Evolutionary conservation across 75 land plant genomes (phyloP).

Genomic region (Pinus albicaulis): DNA sequence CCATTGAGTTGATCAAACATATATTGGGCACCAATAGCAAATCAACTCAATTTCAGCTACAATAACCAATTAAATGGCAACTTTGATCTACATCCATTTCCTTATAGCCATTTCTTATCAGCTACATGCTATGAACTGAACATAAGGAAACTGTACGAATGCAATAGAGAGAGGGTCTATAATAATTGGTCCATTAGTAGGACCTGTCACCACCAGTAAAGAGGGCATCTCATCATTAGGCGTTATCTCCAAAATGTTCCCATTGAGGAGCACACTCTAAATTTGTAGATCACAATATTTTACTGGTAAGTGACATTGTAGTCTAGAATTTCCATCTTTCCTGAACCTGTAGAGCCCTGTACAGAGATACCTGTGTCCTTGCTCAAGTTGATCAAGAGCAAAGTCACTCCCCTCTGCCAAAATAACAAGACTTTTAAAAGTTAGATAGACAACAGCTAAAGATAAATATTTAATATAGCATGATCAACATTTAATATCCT

Average conservation of each 20-base stretch:
- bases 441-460: no score
- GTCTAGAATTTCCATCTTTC: background rate
- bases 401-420: conserved; percentile 66
- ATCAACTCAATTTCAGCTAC: background rate
- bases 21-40: background rate
- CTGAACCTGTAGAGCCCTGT: conserved; percentile 13
- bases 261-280: conserved; percentile 61
- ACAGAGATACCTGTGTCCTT: no score
- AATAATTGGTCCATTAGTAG: conserved; percentile 22
- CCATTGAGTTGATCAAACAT: background rate
- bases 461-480: no score
- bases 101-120: conserved; percentile 18
- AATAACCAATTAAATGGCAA: no score
- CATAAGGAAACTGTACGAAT: conserved; percentile 49
- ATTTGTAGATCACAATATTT: conserved; percentile 37
- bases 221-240: conserved; percentile 33
- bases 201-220: conserved; percentile 17
- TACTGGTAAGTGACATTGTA: conserved; percentile 47
- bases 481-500: no score
- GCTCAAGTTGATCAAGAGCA: no score
- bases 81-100: conserved; percentile 10
- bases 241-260: conserved; percentile 25
- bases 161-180: conserved; percentile 54
- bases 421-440: background rate
- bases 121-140: conserved; percentile 37